Evolutionary conservation across 2,329 filamentous ascomycete genomes (phyloP).

Genomic region (Colletotrichum sp.): DNA sequence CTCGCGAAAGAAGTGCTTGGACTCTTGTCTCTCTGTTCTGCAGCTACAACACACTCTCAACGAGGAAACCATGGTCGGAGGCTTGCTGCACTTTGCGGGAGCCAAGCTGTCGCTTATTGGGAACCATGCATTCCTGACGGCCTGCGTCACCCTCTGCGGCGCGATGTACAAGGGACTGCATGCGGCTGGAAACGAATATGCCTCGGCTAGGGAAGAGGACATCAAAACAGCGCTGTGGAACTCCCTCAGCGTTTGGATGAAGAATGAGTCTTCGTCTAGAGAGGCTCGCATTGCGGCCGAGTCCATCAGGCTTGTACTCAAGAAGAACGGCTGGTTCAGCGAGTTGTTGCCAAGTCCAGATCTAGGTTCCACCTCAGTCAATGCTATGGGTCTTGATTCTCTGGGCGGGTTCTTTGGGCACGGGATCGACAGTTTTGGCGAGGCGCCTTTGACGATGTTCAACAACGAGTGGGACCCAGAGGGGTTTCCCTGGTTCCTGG

Average conservation of each 20-base stretch:
- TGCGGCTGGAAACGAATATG: not conserved
- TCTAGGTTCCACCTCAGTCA: not conserved
- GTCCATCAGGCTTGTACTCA: not conserved
- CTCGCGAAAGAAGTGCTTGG: conserved; percentile 27
- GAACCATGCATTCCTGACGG: conserved; percentile 26
- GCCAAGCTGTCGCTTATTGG: conserved; percentile 25
- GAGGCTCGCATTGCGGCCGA: not conserved
- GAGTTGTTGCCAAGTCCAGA: not conserved
- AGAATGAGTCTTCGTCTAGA: not conserved
- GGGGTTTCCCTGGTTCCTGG: not conserved
- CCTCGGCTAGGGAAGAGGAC: not conserved
- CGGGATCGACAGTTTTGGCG: not conserved
- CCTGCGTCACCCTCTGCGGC: conserved; percentile 25
- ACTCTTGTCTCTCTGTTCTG: conserved; percentile 27
- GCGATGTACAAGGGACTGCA: not conserved
- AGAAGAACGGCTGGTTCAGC: not conserved
- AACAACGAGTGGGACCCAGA: not conserved
- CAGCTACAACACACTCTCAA: conserved; percentile 27
- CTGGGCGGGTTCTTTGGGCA: not conserved
- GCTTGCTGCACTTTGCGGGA: conserved; percentile 22
- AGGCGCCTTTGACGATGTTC: not conserved
- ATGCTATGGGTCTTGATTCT: not conserved
- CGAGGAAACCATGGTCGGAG: conserved; percentile 24
- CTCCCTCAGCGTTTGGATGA: not conserved
- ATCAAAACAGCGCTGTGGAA: not conserved